Percentiles rank a stretch among this genome's conserved stretches.
Evolutionary conservation across 805 yeast genomes (phyloP).

Genomic region (Metschnikowia similis): DNA sequence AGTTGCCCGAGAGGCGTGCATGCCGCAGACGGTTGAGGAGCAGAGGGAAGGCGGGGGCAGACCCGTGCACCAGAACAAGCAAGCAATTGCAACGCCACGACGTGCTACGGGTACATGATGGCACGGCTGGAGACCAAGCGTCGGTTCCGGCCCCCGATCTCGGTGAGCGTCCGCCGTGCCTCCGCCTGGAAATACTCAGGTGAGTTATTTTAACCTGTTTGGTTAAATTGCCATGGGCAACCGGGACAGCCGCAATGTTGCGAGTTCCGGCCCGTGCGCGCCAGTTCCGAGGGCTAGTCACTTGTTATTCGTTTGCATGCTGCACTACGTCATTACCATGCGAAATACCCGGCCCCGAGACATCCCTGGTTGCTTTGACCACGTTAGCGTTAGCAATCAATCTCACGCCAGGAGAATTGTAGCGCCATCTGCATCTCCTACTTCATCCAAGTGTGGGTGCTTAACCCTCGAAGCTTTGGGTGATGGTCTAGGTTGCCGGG

Average conservation of each 20-base stretch:
- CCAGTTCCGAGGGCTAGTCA: constrained; percentile 6
- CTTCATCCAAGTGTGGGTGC: too few relatives aligned
- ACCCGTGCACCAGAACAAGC: constrained; percentile 8
- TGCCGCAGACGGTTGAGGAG: background rate
- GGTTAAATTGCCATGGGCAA: constrained; percentile 3
- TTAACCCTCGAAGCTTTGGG: background rate
- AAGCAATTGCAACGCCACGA: background rate
- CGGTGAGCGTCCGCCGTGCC: background rate
- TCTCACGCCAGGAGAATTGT: too few relatives aligned
- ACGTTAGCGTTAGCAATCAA: background rate
- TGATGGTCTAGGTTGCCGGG: background rate
- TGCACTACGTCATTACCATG: constrained; percentile 1
- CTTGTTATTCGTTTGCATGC: background rate
- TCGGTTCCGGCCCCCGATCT: background rate
- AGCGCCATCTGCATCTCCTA: too few relatives aligned
- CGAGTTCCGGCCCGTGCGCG: constrained; percentile 1
- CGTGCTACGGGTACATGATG: background rate
- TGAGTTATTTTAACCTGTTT: constrained; percentile 2
- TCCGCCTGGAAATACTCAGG: background rate
- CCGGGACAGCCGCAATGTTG: constrained; percentile 2
- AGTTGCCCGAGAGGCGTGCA: background rate
- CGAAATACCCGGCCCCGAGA: background rate
- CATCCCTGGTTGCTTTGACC: background rate
- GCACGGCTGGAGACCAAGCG: background rate
- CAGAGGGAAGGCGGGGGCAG: background rate